Evolutionary conservation across 352 stramenopile genomes (phyloP), one percentile per base, ranked within the genome.

Genomic region (Lagenidium giganteum): DNA sequence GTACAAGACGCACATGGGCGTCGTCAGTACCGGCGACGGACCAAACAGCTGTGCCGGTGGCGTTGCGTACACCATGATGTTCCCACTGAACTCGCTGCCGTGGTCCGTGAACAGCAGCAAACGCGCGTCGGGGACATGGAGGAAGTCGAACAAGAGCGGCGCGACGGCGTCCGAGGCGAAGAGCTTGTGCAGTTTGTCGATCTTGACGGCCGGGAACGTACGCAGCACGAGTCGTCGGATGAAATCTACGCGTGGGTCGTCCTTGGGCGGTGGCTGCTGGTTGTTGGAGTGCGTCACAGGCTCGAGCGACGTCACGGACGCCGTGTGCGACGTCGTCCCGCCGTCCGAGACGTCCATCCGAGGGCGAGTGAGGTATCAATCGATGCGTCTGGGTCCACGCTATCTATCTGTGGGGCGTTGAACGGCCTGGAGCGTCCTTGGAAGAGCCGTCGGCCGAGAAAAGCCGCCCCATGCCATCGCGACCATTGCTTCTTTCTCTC

Each of bases 91-190:
- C 30, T 83, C 69, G 25, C 69, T 73, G 11, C 74, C 77, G 23
- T 83, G 71, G 46, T 90, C 72, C n/a, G 74, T 85, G 40, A 90
- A 65, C 9, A 90, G 55, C 42, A 90, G 46, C 40, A 90, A 49
- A 12, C 74, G 59, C 28, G 70, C 53, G 43, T 84, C 70, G 0
- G 71, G 59, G 5, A 90, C 22, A 25, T 87, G 77, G 14, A 87
- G 49, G 40, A 90, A 90, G 32, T 86, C 77, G 47, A 90, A 90
- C 8, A 90, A 46, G 30, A 70, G 30, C 8, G 58, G 58, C 23
- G 74, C 77, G 43, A 90, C 65, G 21, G 33, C 31, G 12, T 90
- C 77, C 14, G 69, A 72, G n/a, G 77, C 77, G 22, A 87, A 73
- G 30, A 74, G 70, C 39, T 67, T 67, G 49, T 71, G 58, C 4